Conservation (phyloP, 352 stramenopile species). For the Globisporangium acanthophoron region DNA sequence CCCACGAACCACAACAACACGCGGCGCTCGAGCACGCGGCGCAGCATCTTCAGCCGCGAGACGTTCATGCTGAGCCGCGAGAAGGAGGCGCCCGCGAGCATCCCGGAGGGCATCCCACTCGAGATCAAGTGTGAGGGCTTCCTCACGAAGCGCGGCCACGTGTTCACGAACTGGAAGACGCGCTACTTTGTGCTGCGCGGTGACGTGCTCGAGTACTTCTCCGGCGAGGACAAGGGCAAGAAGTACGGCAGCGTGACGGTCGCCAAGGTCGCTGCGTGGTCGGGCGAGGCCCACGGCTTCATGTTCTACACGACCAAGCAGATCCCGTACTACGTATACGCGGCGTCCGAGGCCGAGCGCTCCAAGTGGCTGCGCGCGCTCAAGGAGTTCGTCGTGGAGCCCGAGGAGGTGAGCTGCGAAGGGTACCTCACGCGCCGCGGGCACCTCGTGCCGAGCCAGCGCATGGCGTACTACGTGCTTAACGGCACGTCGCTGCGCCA, state of each 20-base stretch:
- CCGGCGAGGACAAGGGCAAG: slow-evolving; percentile 79
- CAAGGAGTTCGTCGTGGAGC: slow-evolving; percentile 83
- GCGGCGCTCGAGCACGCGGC: slow-evolving; percentile 52
- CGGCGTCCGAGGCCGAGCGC: slow-evolving; percentile 68
- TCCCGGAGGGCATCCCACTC: slow-evolving; percentile 34
- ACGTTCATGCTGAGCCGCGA: slow-evolving; percentile 74
- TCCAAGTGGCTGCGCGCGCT: slow-evolving; percentile 77
- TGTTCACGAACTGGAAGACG: slow-evolving; percentile 90
- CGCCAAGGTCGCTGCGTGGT: slow-evolving; percentile 83
- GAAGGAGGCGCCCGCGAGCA: slow-evolving; percentile 57
- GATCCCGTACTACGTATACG: slow-evolving; percentile 88
- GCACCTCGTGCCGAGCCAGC: slow-evolving; percentile 83
- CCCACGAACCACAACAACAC: slow-evolving; percentile 10
- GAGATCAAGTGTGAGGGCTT: slow-evolving; percentile 81
- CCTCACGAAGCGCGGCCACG: slow-evolving; percentile 81
- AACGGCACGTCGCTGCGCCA: slow-evolving; percentile 78
- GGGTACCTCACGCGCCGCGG: slow-evolving; percentile 83
- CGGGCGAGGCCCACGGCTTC: slow-evolving; percentile 79
- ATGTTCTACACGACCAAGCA: slow-evolving; percentile 90
- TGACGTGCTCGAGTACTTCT: slow-evolving; percentile 83
- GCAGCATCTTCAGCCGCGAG: slow-evolving; percentile 70
- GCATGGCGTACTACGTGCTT: slow-evolving; percentile 83
- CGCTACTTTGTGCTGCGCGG: slow-evolving; percentile 83
- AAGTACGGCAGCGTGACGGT: slow-evolving; percentile 83
- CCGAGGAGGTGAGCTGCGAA: slow-evolving; percentile 81